Conservation (phyloP, 129 eudicot species). For the Lonicera japonica region DNA sequence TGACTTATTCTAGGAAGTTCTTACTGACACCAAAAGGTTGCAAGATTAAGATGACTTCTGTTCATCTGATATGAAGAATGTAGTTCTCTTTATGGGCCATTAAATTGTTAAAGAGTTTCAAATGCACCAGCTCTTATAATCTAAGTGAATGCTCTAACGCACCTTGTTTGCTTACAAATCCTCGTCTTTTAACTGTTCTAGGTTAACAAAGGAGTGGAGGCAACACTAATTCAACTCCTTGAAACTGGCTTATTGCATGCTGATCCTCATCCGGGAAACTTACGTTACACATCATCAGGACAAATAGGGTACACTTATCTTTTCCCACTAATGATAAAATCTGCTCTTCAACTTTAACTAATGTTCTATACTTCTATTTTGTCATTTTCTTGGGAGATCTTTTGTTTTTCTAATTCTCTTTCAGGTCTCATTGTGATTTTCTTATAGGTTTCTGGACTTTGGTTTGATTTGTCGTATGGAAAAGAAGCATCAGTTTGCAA, state of each 20-base stretch:
- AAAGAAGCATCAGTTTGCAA: conserved; percentile 89
- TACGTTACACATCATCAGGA: conserved; percentile 76
- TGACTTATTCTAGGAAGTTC: not conserved
- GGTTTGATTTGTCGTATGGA: conserved; percentile 96
- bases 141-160: not conserved
- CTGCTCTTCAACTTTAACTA: not conserved
- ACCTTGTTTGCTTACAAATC: conserved; percentile 12
- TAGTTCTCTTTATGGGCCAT: not conserved
- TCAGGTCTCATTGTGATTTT: conserved; percentile 11
- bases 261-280: conserved; percentile 97
- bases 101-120: too few species aligned
- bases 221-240: conserved; percentile 84
- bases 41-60: not conserved
- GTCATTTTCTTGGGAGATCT: conserved; percentile 7
- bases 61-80: not conserved
- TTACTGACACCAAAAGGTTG: not conserved
- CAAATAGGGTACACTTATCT: conserved; percentile 67
- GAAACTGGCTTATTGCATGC: conserved; percentile 97
- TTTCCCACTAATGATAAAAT: too few species aligned
- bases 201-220: conserved; percentile 97
- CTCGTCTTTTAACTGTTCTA: conserved; percentile 24
- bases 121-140: not conserved
- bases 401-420: conserved; percentile 11
- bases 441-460: conserved; percentile 83
- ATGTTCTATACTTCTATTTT: not conserved